Conservation (phyloP, 805 yeast genomes). For the Lipomyces lipofer region DNA sequence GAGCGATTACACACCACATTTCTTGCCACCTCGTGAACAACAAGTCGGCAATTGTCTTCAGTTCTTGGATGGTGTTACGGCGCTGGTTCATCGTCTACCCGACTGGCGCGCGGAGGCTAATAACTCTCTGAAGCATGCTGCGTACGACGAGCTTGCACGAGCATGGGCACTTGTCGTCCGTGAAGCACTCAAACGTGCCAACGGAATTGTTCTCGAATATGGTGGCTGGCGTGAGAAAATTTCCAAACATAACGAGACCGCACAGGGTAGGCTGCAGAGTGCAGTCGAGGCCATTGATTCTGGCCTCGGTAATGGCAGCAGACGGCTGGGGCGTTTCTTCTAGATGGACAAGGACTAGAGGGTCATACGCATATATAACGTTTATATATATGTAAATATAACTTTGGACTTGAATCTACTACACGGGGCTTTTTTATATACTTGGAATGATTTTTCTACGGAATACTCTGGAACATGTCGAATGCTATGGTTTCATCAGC, state of each 20-base stretch:
- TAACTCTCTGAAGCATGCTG: slow-evolving; percentile 48
- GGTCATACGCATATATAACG: background rate
- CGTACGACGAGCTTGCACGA: slow-evolving; percentile 60
- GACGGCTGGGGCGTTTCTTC: slow-evolving; percentile 15
- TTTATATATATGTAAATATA: background rate
- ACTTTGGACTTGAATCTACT: background rate
- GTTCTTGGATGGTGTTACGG: slow-evolving; percentile 63
- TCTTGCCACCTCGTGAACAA: slow-evolving; percentile 68
- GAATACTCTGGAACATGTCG: no score
- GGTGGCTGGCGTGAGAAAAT: slow-evolving; percentile 47
- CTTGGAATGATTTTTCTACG: no score
- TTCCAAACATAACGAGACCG: slow-evolving; percentile 47
- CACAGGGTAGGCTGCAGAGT: slow-evolving; percentile 46
- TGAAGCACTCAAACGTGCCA: slow-evolving; percentile 40
- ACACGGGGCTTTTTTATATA: background rate
- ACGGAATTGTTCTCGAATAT: slow-evolving; percentile 44
- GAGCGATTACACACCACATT: slow-evolving; percentile 71
- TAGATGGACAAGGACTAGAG: background rate
- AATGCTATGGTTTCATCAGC: background rate
- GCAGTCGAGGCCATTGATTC: slow-evolving; percentile 43
- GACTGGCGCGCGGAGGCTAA: slow-evolving; percentile 54
- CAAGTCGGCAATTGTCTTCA: slow-evolving; percentile 56
- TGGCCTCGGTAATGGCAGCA: slow-evolving; percentile 15
- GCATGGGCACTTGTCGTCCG: slow-evolving; percentile 56
- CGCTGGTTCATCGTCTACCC: slow-evolving; percentile 63